phyloP scores from a whole-genome alignment of 2,329 filamentous ascomycete genomes.

The Pseudogymnoascus destructans region DNA sequence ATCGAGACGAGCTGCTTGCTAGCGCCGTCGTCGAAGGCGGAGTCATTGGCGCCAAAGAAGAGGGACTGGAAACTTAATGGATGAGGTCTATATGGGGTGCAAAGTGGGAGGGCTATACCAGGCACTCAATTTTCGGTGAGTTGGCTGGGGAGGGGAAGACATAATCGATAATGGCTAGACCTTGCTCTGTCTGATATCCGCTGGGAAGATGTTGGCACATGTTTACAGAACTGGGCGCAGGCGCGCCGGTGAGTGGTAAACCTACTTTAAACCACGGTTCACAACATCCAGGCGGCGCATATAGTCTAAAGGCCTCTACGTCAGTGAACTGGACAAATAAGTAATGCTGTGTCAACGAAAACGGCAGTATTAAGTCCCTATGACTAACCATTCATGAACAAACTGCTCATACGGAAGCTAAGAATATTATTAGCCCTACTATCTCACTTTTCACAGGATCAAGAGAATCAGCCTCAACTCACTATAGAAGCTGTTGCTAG shows the following conservation, averaged over 20 bases:
- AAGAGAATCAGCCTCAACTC: not conserved
- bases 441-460: not conserved
- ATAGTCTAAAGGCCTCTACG: slow-evolving; percentile 41
- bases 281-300: slow-evolving; percentile 70
- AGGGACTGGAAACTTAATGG: slow-evolving; percentile 30
- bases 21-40: slow-evolving; percentile 49
- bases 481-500: not conserved
- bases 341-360: not conserved
- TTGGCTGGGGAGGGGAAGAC: slow-evolving; percentile 53
- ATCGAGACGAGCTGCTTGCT: slow-evolving; percentile 66
- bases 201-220: slow-evolving; percentile 19
- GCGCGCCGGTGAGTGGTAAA: slow-evolving; percentile 13
- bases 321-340: not conserved
- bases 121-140: slow-evolving; percentile 49
- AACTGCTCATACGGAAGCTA: slow-evolving; percentile 37
- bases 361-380: not conserved
- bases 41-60: slow-evolving; percentile 86
- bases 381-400: slow-evolving; percentile 31
- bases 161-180: slow-evolving; percentile 51
- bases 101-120: slow-evolving; percentile 36
- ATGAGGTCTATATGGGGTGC: not conserved
- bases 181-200: slow-evolving; percentile 73
- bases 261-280: slow-evolving; percentile 67
- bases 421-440: not conserved
- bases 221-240: not conserved